phyloP scores from a whole-genome alignment of 345 rosid genomes.

The Microthlaspi erraticum region DNA sequence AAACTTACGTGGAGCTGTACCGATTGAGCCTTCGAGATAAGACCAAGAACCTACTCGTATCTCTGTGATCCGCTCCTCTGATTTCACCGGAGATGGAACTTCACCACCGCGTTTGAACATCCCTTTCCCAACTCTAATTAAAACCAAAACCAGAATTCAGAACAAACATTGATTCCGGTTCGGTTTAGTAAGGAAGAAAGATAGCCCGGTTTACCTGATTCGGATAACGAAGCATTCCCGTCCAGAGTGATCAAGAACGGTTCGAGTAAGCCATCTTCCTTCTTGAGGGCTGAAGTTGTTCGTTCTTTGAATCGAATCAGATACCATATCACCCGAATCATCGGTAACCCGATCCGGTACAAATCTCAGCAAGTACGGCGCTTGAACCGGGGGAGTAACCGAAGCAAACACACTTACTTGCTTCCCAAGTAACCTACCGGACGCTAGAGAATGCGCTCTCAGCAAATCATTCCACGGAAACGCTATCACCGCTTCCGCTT shows the following conservation, averaged over 20 bases:
- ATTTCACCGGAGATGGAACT: constrained; percentile 65
- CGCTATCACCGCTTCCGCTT: constrained; percentile 42
- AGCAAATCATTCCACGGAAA: constrained; percentile 83
- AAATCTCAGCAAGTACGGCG: constrained; percentile 79
- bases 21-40: constrained; percentile 82
- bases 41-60: constrained; percentile 92
- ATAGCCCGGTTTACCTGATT: constrained; percentile 53
- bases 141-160: constrained; percentile 6
- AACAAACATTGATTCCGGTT: neutral
- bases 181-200: neutral
- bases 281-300: constrained; percentile 77
- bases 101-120: constrained; percentile 89
- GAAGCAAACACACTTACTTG: constrained; percentile 60
- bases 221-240: constrained; percentile 85
- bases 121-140: constrained; percentile 78
- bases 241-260: constrained; percentile 90
- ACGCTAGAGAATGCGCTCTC: constrained; percentile 64
- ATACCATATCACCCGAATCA: constrained; percentile 93
- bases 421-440: constrained; percentile 57
- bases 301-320: constrained; percentile 72
- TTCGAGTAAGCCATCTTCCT: constrained; percentile 94
- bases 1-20: constrained; percentile 87
- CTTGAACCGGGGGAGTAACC: constrained; percentile 87
- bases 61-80: constrained; percentile 80
- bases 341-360: constrained; percentile 92